These are phyloP conservation scores for Phylloboletellus chloephorus DNA, from an alignment of 1,284 basidiomycete species.

Conservation along the genomic window DNA sequence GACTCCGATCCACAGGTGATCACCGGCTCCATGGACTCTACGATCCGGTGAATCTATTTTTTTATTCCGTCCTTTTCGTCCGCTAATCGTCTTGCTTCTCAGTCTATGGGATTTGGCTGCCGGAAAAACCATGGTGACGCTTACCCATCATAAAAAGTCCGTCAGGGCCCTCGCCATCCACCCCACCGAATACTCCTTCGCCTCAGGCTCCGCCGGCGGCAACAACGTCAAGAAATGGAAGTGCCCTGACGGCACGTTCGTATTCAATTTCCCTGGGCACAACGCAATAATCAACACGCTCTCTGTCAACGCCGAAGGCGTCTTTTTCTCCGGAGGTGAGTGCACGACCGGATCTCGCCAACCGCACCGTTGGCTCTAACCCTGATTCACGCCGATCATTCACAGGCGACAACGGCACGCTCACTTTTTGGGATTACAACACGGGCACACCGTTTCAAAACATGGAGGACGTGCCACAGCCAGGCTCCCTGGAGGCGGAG, in stretches of 20 bases:
- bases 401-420: slow-evolving; percentile 83
- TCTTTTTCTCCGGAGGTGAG: slow-evolving; percentile 92
- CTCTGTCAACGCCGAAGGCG: slow-evolving; percentile 91
- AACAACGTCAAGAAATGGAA: slow-evolving; percentile 99
- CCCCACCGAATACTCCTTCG: slow-evolving; percentile 95
- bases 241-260: slow-evolving; percentile 92
- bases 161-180: slow-evolving; percentile 92
- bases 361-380: not conserved
- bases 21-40: slow-evolving; percentile 97
- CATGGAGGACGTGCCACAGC: slow-evolving; percentile 91
- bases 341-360: slow-evolving; percentile 10
- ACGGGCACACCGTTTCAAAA: slow-evolving; percentile 95
- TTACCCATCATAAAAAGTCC: slow-evolving; percentile 99
- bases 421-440: slow-evolving; percentile 91
- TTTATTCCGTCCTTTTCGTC: not conserved
- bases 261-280: slow-evolving; percentile 94
- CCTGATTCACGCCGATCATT: slow-evolving; percentile 6
- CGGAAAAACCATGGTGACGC: slow-evolving; percentile 90
- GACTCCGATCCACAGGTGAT: slow-evolving; percentile 97
- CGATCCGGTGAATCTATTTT: slow-evolving; percentile 60
- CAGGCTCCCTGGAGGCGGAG: slow-evolving; percentile 95
- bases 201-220: slow-evolving; percentile 89
- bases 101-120: slow-evolving; percentile 98
- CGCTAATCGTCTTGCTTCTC: not conserved
- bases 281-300: slow-evolving; percentile 97